These are phyloP conservation scores for Ilyonectria destructans DNA, from an alignment of 2,329 filamentous ascomycete genomes.

Conservation along the genomic window DNA sequence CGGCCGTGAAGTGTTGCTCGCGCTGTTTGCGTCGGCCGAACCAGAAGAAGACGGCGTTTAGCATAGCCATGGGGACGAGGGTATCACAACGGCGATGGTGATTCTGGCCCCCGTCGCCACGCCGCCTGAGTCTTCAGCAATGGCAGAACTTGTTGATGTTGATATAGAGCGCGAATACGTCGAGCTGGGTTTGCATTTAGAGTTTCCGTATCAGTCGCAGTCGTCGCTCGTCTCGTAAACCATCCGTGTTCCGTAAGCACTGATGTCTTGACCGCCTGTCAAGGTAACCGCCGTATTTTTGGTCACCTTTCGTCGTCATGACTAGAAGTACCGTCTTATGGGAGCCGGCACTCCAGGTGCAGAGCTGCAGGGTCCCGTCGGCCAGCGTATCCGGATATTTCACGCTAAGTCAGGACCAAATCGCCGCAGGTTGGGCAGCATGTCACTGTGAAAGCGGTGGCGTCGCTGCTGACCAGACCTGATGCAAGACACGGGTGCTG, in stretches of 20 bases:
- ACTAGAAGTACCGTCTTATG: constrained; percentile 44
- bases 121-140: constrained; percentile 18
- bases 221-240: constrained; percentile 53
- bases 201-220: constrained; percentile 16
- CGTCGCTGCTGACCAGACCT: constrained; percentile 43
- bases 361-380: constrained; percentile 48
- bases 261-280: constrained; percentile 47
- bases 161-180: constrained; percentile 6
- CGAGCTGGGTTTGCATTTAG: constrained; percentile 7
- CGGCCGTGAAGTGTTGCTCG: background rate
- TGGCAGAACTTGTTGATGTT: background rate
- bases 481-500: constrained; percentile 48
- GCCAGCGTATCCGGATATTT: constrained; percentile 43
- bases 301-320: constrained; percentile 45
- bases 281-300: constrained; percentile 42
- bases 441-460: constrained; percentile 53
- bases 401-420: constrained; percentile 51
- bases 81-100: constrained; percentile 53
- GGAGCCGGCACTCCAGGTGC: constrained; percentile 54
- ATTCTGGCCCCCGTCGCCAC: constrained; percentile 46
- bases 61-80: constrained; percentile 48
- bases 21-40: constrained; percentile 47
- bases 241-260: constrained; percentile 56
- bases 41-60: constrained; percentile 49
- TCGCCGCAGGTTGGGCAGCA: constrained; percentile 53